Evolutionary conservation across 2,329 filamentous ascomycete genomes (phyloP).

Genomic region (Hyphodiscus sp.): DNA sequence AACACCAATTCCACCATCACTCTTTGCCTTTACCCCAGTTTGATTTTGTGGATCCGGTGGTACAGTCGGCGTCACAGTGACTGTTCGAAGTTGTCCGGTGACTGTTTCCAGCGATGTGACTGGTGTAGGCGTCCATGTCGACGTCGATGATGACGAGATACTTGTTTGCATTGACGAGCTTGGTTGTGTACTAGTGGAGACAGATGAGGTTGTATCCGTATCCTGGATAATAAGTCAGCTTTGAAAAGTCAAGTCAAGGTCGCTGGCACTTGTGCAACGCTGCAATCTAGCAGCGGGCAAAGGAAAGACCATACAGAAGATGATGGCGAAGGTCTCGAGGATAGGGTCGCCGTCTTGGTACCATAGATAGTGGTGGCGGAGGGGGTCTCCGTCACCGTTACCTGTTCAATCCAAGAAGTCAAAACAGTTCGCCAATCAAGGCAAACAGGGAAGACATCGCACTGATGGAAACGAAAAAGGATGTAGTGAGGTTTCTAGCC

Average conservation of each 20-base stretch:
- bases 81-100: constrained; percentile 49
- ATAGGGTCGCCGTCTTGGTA: constrained; percentile 6
- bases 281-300: neutral
- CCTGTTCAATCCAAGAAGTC: constrained; percentile 26
- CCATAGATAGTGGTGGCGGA: constrained; percentile 12
- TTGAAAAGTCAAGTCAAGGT: neutral
- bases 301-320: constrained; percentile 34
- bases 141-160: constrained; percentile 18
- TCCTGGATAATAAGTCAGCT: neutral
- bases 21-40: constrained; percentile 13
- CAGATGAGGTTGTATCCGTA: constrained; percentile 1
- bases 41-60: constrained; percentile 21
- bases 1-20: constrained; percentile 33
- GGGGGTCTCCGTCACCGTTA: constrained; percentile 23
- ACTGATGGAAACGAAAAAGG: neutral
- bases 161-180: constrained; percentile 2
- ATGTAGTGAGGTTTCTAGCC: neutral
- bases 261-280: neutral
- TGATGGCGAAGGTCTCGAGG: constrained; percentile 8
- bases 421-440: constrained; percentile 27
- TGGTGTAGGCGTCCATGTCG: constrained; percentile 32
- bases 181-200: constrained; percentile 1
- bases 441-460: constrained; percentile 8
- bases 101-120: constrained; percentile 43
- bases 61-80: constrained; percentile 44